These are phyloP conservation scores for Diaporthe aspalathi DNA, from an alignment of 2,329 filamentous ascomycete species.

Conservation along the genomic window DNA sequence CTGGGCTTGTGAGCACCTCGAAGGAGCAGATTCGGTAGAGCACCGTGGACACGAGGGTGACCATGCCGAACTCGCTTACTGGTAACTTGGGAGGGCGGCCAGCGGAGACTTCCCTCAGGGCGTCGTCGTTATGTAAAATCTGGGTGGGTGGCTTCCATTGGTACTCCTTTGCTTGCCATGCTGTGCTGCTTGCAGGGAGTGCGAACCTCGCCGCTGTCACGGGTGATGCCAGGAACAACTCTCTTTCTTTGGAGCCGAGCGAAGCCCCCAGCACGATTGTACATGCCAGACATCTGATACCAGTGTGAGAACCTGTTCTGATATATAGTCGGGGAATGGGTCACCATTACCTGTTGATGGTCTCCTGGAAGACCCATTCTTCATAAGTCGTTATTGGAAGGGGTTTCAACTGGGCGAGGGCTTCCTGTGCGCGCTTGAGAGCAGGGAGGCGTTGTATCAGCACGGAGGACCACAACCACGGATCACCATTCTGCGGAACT, in stretches of 20 bases:
- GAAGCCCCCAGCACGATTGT: neutral
- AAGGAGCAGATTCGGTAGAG: neutral
- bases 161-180: neutral
- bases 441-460: neutral
- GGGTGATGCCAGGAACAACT: neutral
- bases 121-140: neutral
- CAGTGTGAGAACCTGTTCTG: neutral
- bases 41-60: neutral
- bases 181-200: neutral
- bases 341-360: neutral
- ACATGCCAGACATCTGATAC: neutral
- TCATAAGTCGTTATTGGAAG: neutral
- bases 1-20: neutral
- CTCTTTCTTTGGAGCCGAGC: neutral
- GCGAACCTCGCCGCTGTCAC: neutral
- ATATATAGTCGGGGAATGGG: neutral
- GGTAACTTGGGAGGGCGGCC: neutral
- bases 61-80: neutral
- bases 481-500: neutral
- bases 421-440: neutral
- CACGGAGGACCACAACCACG: neutral
- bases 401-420: neutral
- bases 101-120: neutral
- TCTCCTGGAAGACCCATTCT: neutral
- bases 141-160: neutral